Base-by-base conservation (phyloP, 495 filamentous ascomycete species). In the Penicillium parvum region DNA sequence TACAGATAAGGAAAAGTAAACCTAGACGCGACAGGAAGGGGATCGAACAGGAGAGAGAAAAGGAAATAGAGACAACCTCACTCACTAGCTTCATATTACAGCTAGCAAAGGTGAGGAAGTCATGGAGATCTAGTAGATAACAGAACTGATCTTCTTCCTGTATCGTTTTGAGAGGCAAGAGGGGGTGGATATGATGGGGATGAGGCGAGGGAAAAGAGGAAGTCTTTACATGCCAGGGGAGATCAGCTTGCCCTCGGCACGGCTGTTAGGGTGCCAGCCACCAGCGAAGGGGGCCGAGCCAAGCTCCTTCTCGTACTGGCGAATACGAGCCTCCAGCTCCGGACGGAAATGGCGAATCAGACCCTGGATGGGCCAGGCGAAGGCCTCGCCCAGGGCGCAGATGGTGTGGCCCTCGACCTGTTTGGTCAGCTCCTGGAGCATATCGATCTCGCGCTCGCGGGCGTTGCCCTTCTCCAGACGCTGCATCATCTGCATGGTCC, bases 381-480 rank as follows among this genome's bases (percentile, higher is more conserved):
- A 98, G 30, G 92, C 92, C 72, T 98, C 92, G 45, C 92, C 92
- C 45, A 98, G 73, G 63, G 92, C 92, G 69, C 92, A 98, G 49
- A 98, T 98, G 10, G 92, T 96, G 72, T 97, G 92, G 11, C 92
- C 92, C 73, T 98, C 92, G 37, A 98, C 92, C 72, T 97, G 94
- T 76, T 97, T 97, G 40, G 92, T 98, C 46, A 98, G 71, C 74
- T 98, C 92, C 73, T 97, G 92, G 47, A 98, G 78, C 92, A 98
- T 98, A 66, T 98, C 92, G 64, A 98, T 98, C 70, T 98, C 92
- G 28, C 92, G 73, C 63, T 82, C 83, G 37, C 88, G 79, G 38
- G 85, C 92, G 60, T 86, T 78, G 40, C 92, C 92, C 65, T 82
- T 85, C 76, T 95, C 87, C 55, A 98, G 90, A 37, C 92, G 83